Conservation (phyloP, 139 green algal genomes). For the Coccomyxa sp. region DNA sequence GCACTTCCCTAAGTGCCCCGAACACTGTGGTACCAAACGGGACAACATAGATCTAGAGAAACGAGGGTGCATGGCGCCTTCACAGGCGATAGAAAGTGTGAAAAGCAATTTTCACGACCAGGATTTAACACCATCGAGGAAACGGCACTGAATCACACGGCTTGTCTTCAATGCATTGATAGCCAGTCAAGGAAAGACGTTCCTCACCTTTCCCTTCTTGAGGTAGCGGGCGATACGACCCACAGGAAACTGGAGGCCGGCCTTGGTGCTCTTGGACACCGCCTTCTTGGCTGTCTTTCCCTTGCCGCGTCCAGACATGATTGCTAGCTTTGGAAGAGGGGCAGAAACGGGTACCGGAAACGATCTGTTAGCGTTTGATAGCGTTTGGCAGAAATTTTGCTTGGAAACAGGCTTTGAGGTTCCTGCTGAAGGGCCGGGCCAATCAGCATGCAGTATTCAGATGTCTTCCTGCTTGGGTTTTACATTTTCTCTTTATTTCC, state of each 20-base stretch:
- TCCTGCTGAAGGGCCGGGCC: not conserved
- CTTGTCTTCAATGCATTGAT: too few species aligned
- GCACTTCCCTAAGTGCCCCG: too few species aligned
- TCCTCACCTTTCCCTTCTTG: slow-evolving; percentile 67
- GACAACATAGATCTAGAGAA: too few species aligned
- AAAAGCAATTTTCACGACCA: too few species aligned
- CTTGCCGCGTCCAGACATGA: slow-evolving; percentile 75
- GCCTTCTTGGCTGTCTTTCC: slow-evolving; percentile 73
- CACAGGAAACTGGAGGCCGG: slow-evolving; percentile 86
- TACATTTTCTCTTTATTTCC: too few species aligned
- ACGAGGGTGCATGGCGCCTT: too few species aligned
- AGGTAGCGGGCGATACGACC: slow-evolving; percentile 79
- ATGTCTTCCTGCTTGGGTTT: not conserved
- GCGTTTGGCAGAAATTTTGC: not conserved
- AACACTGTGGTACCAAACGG: too few species aligned
- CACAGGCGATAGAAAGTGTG: too few species aligned
- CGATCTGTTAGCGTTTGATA: not conserved
- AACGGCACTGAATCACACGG: too few species aligned
- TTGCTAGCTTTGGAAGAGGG: not conserved
- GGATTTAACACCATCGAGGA: too few species aligned
- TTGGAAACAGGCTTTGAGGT: not conserved
- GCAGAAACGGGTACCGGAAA: too few species aligned
- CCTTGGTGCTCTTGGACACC: slow-evolving; percentile 77
- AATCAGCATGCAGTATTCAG: not conserved
- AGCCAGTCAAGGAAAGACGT: too few species aligned